Evolutionary conservation across 305 asterid species (phyloP).

Genomic region (Ruellia speciosa): DNA sequence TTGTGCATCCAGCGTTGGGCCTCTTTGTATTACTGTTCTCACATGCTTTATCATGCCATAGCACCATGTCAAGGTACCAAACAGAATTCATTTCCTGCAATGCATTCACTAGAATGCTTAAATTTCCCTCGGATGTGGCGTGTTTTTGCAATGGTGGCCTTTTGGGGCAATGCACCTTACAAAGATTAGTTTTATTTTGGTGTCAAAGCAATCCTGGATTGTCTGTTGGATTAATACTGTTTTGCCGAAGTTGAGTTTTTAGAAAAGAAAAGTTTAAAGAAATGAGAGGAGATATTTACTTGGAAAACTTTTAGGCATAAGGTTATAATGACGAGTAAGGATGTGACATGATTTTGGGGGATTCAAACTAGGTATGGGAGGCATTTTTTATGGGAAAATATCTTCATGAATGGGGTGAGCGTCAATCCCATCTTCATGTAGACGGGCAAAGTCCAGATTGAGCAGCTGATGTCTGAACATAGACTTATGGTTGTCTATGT

Average conservation of each 20-base stretch:
- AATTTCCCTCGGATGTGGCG: not conserved
- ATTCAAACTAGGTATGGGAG: too few relatives aligned
- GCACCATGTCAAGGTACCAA: not conserved
- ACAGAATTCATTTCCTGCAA: not conserved
- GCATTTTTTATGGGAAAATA: not conserved
- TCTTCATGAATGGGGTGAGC: not conserved
- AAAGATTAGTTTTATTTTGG: too few relatives aligned
- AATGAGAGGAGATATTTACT: too few relatives aligned
- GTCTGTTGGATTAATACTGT: too few relatives aligned
- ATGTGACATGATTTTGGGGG: not conserved
- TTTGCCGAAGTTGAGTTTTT: too few relatives aligned
- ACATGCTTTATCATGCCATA: constrained; percentile 54
- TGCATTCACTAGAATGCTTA: not conserved
- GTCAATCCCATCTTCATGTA: not conserved
- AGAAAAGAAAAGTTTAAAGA: too few relatives aligned
- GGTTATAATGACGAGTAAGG: not conserved
- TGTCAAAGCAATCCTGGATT: too few relatives aligned
- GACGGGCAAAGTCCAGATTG: not conserved
- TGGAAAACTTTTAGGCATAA: too few relatives aligned
- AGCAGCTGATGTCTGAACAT: too few relatives aligned
- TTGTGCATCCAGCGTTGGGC: constrained; percentile 58
- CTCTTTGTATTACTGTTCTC: constrained; percentile 29
- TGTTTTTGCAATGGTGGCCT: too few relatives aligned
- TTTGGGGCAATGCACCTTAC: too few relatives aligned
- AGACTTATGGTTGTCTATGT: too few relatives aligned